Evolutionary conservation across 441 rosid species (phyloP), one percentile per base, ranked within the genome.

Genomic region (Breynia disticha): DNA sequence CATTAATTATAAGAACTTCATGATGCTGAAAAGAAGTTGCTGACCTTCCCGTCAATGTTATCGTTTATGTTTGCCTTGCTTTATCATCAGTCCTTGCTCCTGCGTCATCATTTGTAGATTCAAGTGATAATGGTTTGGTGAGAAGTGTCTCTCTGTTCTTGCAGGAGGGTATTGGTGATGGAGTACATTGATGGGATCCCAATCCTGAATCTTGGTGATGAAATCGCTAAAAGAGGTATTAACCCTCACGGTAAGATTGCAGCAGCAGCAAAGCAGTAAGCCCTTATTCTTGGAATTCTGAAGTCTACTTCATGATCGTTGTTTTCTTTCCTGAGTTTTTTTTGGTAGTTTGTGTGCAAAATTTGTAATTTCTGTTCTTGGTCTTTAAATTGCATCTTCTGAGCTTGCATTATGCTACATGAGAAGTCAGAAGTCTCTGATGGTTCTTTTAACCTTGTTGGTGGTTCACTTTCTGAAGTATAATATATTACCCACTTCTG

Each of bases 151-250:
- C 9, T 56, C 50, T 53, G 41, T 61, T 56, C 60, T 5, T 14
- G 60, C 69, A 91, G 95, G 90, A 86, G 73, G 72, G 86, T 72
- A 48, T 66, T 91, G 50, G 81, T 82, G 65, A 91, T 91, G 98
- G 95, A 91, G 62, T 88, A 80, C 73, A 88, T 91, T 15, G 83
- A 88, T 63, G 97, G 98, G 48, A 76, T 82, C 66, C 97, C 98
- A 18, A 91, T 91, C 65, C 76, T 86, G 71, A 86, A 86, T 65
- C 87, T 91, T 52, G 86, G 91, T 59, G 82, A 88, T 67, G 95
- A 84, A 77, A 84, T 91, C 69, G 85, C 81, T 50, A 88, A 75
- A 77, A 84, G 97, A 77, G 95, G 98, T 72, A 88, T 88, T 48
- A 73, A 86, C 71, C 98, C 95, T 7, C 61, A 69, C 63, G 80